Evolutionary conservation across 495 filamentous ascomycete genomes (phyloP).

Genomic region (Penicillium salamii): DNA sequence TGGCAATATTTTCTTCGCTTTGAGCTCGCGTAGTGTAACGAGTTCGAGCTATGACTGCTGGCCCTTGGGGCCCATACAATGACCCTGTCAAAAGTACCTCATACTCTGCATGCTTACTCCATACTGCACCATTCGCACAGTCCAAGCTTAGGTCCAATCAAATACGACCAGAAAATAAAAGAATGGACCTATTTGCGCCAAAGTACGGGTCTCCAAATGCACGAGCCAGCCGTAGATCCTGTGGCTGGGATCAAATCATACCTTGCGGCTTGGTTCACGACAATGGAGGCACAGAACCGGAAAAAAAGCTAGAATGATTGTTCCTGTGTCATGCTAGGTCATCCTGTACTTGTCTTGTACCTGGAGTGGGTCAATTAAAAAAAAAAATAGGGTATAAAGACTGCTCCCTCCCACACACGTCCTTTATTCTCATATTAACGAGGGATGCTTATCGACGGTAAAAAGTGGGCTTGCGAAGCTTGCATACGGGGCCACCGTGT

Average conservation of each 20-base stretch:
- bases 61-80: not conserved
- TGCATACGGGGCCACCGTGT: constrained; percentile 90
- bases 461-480: constrained; percentile 90
- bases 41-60: not conserved
- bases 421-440: constrained; percentile 22
- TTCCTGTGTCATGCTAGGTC: constrained; percentile 17
- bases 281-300: constrained; percentile 1
- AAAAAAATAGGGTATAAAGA: constrained; percentile 17
- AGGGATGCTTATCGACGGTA: constrained; percentile 79
- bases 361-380: not conserved
- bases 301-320: not conserved
- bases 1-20: not conserved
- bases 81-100: constrained; percentile 5
- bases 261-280: not conserved
- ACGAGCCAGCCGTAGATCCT: constrained; percentile 24
- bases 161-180: constrained; percentile 2
- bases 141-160: constrained; percentile 18
- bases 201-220: constrained; percentile 16
- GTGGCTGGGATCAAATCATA: constrained; percentile 26
- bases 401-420: not conserved
- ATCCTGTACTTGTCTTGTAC: constrained; percentile 10
- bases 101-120: not conserved
- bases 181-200: constrained; percentile 1
- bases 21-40: not conserved
- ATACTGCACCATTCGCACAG: no score